Conservation (phyloP, 331 rosid genomes). For the Spiraea crenata region DNA sequence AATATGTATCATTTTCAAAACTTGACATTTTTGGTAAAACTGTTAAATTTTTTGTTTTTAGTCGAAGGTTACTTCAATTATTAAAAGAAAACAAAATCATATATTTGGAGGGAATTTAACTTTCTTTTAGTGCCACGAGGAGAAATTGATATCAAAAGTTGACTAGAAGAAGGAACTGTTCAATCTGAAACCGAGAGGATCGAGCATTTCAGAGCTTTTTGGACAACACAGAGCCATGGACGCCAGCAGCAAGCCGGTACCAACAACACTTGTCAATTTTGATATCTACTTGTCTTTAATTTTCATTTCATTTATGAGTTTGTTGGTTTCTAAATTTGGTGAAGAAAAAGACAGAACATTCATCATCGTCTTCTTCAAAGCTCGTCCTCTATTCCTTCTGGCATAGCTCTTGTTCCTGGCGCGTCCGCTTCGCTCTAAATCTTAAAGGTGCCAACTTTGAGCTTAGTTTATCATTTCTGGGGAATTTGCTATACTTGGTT, state of each 20-base stretch:
- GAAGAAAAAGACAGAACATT: neutral
- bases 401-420: conserved; percentile 58
- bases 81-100: too few species aligned
- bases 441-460: conserved; percentile 36
- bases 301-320: neutral
- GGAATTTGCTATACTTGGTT: too few species aligned
- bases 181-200: too few species aligned
- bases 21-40: too few species aligned
- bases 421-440: conserved; percentile 52
- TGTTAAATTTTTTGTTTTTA: too few species aligned
- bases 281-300: neutral
- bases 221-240: conserved; percentile 4
- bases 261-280: neutral
- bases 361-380: conserved; percentile 17
- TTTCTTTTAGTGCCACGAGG: too few species aligned
- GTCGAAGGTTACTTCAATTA: too few species aligned
- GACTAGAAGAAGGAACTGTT: too few species aligned
- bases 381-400: conserved; percentile 45
- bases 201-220: neutral
- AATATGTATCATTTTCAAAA: too few species aligned
- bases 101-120: too few species aligned
- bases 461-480: too few species aligned
- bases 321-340: neutral
- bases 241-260: neutral
- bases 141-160: too few species aligned